Evolutionary conservation across 345 rosid species (phyloP).

Genomic region (Clausena lansium): DNA sequence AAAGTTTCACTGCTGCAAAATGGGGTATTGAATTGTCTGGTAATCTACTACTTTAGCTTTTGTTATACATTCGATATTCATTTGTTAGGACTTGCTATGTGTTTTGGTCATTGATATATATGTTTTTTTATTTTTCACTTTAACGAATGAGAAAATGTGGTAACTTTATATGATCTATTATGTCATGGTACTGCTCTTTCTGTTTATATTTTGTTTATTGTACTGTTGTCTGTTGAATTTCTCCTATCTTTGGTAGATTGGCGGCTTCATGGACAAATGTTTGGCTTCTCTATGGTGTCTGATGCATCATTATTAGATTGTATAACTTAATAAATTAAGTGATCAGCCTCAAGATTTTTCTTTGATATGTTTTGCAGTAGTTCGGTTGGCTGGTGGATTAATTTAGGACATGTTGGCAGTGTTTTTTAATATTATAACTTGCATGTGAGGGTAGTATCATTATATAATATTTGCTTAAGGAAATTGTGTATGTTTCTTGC

Average conservation of each 20-base stretch:
- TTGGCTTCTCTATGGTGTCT: neutral
- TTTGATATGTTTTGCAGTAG: neutral
- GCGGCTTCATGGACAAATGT: neutral
- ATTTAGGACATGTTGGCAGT: too few relatives aligned
- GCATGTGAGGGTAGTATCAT: neutral
- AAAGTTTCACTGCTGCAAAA: neutral
- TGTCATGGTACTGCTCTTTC: neutral
- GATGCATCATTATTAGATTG: neutral
- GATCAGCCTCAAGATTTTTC: neutral
- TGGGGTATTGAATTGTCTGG: slow-evolving; percentile 11
- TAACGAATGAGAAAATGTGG: neutral
- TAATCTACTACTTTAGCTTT: slow-evolving; percentile 14
- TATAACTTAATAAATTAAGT: neutral
- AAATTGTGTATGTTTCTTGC: neutral
- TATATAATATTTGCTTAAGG: neutral
- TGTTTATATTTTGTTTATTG: neutral
- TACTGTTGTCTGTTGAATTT: neutral
- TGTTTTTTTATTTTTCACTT: neutral
- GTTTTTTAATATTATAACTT: neutral
- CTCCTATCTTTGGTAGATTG: neutral
- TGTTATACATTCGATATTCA: neutral
- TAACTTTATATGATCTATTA: neutral
- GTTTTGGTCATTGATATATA: neutral
- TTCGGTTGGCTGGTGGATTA: neutral
- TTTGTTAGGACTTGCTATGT: neutral